Evolutionary conservation across 352 stramenopile species (phyloP), one percentile per base, ranked within the genome.

Genomic region (Pythium myriotylum): DNA sequence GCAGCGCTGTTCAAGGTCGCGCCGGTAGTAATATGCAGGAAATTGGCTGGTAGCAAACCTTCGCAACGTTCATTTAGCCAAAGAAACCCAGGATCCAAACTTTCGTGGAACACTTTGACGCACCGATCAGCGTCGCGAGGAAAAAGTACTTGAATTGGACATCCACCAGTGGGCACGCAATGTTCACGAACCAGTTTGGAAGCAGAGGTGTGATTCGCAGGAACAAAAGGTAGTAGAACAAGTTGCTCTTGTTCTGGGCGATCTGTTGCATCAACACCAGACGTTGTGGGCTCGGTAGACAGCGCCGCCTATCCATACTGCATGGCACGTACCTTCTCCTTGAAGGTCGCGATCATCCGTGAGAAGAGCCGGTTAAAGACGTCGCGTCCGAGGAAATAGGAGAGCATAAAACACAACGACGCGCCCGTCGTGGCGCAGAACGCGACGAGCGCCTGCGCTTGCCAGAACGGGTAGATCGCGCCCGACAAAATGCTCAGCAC

Each of bases 151-250:
- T 84, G 69, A 94, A 92, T 47, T 82, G 75, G 41, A 96, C 85
- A 41, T 81, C 85, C 0, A 96, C 88, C 0, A 96, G 72, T 33
- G 88, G 88, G 33, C 81, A 93, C 24, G 86, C 86, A 37, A 96
- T 90, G 60, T 96, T 96, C 58, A 96, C 85, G 50, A 95, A 95
- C 88, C 88, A 96, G 70, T 96, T 96, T 16, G 88, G 88, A 53
- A 96, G 61, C 39, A 96, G 52, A 22, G 88, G 88, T 23, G 88
- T 96, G 62, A 96, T 89, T 20, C 88, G 78, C 40, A 96, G 72
- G 61, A 96, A 96, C n/a, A 96, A 68, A 60, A 96, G 57, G 65
- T 96, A 96, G 71, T 93, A 96, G 46, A 96, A 92, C 27, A 96
- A 45, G 53, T 95, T 95, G 40, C 67, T 56, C 49, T 86, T 80